phyloP scores from a whole-genome alignment of 2,329 filamentous ascomycete genomes.

The Conoideocrella luteorostrata region DNA sequence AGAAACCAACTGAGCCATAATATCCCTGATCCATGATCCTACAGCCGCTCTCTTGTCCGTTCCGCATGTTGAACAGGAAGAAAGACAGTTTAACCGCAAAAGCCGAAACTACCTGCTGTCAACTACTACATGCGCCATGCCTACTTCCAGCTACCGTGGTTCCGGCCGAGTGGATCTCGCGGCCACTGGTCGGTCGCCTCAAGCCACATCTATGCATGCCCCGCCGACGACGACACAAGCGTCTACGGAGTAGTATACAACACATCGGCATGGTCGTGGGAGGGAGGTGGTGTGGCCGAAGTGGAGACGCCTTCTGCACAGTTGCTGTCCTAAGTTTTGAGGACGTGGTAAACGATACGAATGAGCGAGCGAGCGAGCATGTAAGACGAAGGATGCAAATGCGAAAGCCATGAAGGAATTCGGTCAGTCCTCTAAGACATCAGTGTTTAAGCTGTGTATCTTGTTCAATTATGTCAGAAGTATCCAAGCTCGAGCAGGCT shows the following conservation, averaged over 20 bases:
- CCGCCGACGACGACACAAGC: too few species aligned
- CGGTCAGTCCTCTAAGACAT: not conserved
- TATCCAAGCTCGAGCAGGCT: too few species aligned
- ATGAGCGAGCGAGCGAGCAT: too few species aligned
- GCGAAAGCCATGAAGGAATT: too few species aligned
- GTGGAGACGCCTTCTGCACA: not conserved
- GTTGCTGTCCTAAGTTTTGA: not conserved
- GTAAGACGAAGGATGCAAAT: too few species aligned
- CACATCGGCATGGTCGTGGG: too few species aligned
- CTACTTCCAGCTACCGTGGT: slow-evolving; percentile 7
- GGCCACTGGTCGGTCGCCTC: slow-evolving; percentile 12
- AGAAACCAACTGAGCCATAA: too few species aligned
- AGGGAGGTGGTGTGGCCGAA: not conserved
- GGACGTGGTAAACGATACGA: not conserved
- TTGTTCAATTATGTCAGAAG: too few species aligned
- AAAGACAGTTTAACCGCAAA: too few species aligned
- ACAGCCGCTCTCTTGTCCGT: not conserved
- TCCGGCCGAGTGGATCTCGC: slow-evolving; percentile 13
- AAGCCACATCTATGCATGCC: not conserved
- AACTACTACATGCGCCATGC: not conserved
- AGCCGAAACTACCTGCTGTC: not conserved
- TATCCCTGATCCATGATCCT: not conserved
- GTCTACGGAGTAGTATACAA: too few species aligned
- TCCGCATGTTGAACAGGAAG: not conserved
- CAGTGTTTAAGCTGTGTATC: too few species aligned